These are phyloP conservation scores for Solanum habrochaites DNA, from an alignment of 257 asterid species.

Conservation along the genomic window DNA sequence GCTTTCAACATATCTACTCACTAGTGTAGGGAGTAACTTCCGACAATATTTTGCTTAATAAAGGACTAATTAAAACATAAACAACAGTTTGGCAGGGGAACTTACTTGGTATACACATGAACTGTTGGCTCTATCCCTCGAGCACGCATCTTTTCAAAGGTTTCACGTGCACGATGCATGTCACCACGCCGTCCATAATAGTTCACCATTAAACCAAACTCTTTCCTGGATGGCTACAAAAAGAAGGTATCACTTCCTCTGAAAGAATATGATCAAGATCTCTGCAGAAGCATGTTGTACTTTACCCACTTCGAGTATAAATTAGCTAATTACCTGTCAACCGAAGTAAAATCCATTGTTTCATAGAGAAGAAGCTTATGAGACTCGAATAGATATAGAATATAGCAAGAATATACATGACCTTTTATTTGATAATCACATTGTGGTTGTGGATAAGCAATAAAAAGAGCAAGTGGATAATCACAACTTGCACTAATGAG, in stretches of 20 bases:
- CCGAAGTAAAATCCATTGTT: not conserved
- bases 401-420: not conserved
- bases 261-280: not conserved
- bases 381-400: not conserved
- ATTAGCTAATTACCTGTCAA: not conserved
- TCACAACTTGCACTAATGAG: not conserved
- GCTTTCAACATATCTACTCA: not conserved
- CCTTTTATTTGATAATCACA: not conserved
- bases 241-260: conserved; percentile 10
- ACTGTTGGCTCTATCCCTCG: conserved; percentile 88
- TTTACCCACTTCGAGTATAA: not conserved
- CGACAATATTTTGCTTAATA: not conserved
- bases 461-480: not conserved
- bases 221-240: conserved; percentile 95
- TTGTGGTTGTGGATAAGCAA: not conserved
- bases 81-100: conserved; percentile 6
- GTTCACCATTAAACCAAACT: conserved; percentile 86
- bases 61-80: not conserved
- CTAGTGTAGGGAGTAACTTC: not conserved
- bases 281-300: not conserved
- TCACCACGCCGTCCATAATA: conserved; percentile 95
- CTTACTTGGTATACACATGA: conserved; percentile 89
- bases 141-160: conserved; percentile 89
- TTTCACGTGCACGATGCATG: conserved; percentile 95
- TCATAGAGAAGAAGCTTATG: not conserved